Conservation (phyloP, 2,329 filamentous ascomycete species). For the Penicillium glabrum region DNA sequence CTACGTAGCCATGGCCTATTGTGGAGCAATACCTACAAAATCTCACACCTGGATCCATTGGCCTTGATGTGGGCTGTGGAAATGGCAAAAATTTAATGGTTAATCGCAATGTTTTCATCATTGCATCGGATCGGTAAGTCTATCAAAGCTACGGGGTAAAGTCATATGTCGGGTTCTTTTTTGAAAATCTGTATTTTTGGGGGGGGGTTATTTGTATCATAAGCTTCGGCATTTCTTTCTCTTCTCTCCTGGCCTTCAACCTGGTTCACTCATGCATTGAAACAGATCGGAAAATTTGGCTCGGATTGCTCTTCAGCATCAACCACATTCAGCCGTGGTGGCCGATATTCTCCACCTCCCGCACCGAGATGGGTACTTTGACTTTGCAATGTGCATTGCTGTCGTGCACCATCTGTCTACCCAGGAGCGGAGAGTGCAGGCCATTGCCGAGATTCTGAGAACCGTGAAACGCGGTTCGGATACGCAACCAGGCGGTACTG, state of each 20-base stretch:
- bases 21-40: constrained; percentile 73
- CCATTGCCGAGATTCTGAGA: constrained; percentile 68
- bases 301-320: constrained; percentile 57
- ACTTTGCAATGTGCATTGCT: constrained; percentile 92
- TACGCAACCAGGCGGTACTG: constrained; percentile 55
- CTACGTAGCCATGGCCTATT: constrained; percentile 77
- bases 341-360: constrained; percentile 84
- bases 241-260: constrained; percentile 4
- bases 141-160: background rate
- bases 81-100: constrained; percentile 94
- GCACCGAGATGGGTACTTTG: constrained; percentile 65
- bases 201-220: constrained; percentile 8
- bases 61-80: constrained; percentile 89
- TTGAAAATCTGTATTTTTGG: background rate
- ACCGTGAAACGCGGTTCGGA: constrained; percentile 51
- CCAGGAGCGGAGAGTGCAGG: constrained; percentile 67
- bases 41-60: constrained; percentile 69
- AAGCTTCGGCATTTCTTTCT: background rate
- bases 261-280: constrained; percentile 3
- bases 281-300: constrained; percentile 59
- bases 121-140: constrained; percentile 79
- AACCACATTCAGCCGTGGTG: constrained; percentile 68
- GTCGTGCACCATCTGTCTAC: constrained; percentile 94
- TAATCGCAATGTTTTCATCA: constrained; percentile 72
- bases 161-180: constrained; percentile 1